phyloP scores from a whole-genome alignment of 805 yeast genomes.

The Candida bentonensis region DNA sequence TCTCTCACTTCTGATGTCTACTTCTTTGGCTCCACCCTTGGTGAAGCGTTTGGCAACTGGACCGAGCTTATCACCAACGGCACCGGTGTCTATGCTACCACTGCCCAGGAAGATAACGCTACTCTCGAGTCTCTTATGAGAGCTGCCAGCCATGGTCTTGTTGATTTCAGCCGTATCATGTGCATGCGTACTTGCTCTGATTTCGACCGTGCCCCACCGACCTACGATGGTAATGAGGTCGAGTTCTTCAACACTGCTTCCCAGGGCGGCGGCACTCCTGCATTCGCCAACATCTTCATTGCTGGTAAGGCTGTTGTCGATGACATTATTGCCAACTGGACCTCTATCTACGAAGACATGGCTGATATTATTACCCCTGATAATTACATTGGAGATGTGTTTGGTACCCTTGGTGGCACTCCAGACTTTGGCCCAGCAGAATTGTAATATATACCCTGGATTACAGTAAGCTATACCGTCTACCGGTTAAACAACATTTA shows the following conservation, averaged over 20 bases:
- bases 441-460: no score
- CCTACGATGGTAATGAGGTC: conserved; percentile 29
- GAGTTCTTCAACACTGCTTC: conserved; percentile 34
- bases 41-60: conserved; percentile 35
- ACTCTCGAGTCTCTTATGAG: conserved; percentile 45
- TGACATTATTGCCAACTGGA: conserved; percentile 36
- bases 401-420: conserved; percentile 37
- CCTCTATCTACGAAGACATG: conserved; percentile 8
- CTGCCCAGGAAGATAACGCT: conserved; percentile 60
- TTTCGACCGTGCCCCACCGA: conserved; percentile 40
- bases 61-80: conserved; percentile 41
- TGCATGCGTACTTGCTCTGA: conserved; percentile 50
- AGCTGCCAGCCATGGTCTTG: conserved; percentile 38
- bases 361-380: conserved; percentile 21
- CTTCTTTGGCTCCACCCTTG: conserved; percentile 40
- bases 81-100: conserved; percentile 42
- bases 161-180: conserved; percentile 43
- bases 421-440: conserved; percentile 21
- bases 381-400: conserved; percentile 50
- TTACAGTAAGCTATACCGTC: no score
- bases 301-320: conserved; percentile 42
- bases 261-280: conserved; percentile 38
- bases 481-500: no score
- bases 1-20: conserved; percentile 46
- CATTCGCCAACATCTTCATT: conserved; percentile 35